These are phyloP conservation scores for Mycena sanguinolenta DNA, from an alignment of 768 basidiomycete genomes.

Conservation along the genomic window DNA sequence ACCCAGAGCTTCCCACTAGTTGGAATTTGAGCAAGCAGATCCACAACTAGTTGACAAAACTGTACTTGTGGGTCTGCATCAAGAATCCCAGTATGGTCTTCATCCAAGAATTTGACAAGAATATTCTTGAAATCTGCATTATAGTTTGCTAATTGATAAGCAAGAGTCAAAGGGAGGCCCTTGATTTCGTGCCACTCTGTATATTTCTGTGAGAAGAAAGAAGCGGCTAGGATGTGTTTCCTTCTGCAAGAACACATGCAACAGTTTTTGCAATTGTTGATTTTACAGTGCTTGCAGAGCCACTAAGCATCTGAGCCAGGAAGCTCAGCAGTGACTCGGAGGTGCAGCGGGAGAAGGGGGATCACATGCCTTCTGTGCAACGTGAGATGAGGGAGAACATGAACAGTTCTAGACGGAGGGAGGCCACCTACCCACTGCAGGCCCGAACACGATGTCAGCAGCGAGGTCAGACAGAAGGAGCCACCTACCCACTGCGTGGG, in stretches of 20 bases:
- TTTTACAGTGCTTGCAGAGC: too few relatives aligned
- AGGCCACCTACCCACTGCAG: too few relatives aligned
- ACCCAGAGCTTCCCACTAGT: not conserved
- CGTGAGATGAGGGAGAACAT: too few relatives aligned
- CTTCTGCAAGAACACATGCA: constrained; percentile 13
- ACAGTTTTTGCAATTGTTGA: constrained; percentile 24
- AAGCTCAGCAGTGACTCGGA: too few relatives aligned
- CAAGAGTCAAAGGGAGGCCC: constrained; percentile 2
- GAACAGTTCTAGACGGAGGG: too few relatives aligned
- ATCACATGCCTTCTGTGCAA: too few relatives aligned
- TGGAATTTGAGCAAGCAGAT: constrained; percentile 3
- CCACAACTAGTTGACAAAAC: constrained; percentile 22
- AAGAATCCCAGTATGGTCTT: constrained; percentile 11
- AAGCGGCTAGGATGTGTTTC: constrained; percentile 11
- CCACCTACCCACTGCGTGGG: too few relatives aligned
- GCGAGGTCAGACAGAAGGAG: too few relatives aligned
- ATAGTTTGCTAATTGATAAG: constrained; percentile 19
- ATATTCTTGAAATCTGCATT: constrained; percentile 10
- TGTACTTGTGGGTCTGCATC: constrained; percentile 7
- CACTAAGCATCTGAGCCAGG: too few relatives aligned
- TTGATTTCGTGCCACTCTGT: not conserved
- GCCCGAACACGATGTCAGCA: too few relatives aligned
- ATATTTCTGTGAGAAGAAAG: constrained; percentile 21
- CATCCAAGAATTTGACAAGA: constrained; percentile 2
- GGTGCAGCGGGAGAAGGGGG: too few relatives aligned